Base-by-base conservation (phyloP, 345 rosid species). In the Lepidium sativum region DNA sequence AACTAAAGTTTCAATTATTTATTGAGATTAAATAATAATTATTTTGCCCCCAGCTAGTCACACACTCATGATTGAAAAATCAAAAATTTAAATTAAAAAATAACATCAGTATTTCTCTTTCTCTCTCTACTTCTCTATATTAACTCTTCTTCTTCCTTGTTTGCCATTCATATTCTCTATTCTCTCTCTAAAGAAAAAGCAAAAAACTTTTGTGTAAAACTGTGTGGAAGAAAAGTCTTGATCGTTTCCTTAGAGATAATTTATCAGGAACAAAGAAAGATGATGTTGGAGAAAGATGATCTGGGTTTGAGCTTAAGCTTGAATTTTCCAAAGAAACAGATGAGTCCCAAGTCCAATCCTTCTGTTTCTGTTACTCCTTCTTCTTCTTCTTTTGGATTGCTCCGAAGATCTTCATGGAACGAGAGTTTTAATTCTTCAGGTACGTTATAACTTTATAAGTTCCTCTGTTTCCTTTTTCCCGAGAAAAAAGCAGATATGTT, bases 241-340 rank as follows among this genome's bases (percentile, higher is more conserved):
- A 27, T 43, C 38, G 52, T 39, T 12, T 25, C 3, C 7, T 7
- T 27, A 23, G 51, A 15, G 54, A 73, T 43, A 48, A 20, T 11
- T 17, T 5, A 23, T 25, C 12, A 38, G 12, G 6, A 62, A 54
- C 53, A 72, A 52, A n/a, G 31, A 9, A 61, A 53, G 41, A 80
- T 79, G 84, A 74, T 79, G 88, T 61, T 71, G 56, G 96, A 75
- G 67, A 85, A 86, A 71, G 92, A 86, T 33, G 99, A 86, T 77
- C 77, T 94, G 68, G 95, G 99, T 47, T 69, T 94, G 74, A 84
- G 91, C 66, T 77, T 90, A 42, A 73, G 96, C 79, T 78, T 88
- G 80, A 82, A 81, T 64, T 75, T 75, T 42, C 82, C 91, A n/a
- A 79, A 75, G 50, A 73, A 71, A 11, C 89, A 87, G 73, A 80